phyloP scores from a whole-genome alignment of 225 moss, liverwort and hornwort genomes.

The Pseudisothecium myosuroides region DNA sequence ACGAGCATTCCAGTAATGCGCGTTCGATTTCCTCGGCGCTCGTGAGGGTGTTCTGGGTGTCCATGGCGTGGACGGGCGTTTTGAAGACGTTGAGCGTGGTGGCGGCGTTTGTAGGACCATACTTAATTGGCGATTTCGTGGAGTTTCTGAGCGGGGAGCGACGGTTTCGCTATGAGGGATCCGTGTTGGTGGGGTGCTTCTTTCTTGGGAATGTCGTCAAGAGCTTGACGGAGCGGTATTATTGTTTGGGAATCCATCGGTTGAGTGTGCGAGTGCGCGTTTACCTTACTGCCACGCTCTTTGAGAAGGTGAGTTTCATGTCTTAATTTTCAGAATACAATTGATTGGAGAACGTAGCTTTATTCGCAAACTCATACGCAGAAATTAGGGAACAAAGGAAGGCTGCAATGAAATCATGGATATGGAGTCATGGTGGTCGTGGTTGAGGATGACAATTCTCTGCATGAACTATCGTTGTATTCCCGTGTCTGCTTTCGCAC shows the following conservation, averaged over 20 bases:
- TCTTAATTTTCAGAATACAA: neutral
- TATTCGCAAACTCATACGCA: neutral
- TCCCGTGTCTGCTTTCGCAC: neutral
- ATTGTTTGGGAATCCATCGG: slow-evolving; percentile 10
- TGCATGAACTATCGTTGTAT: neutral
- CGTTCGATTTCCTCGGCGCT: slow-evolving; percentile 2
- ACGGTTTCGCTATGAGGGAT: slow-evolving; percentile 33
- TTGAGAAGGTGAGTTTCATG: slow-evolving; percentile 1
- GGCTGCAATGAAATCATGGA: neutral
- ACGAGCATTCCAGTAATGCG: neutral
- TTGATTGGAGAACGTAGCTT: neutral
- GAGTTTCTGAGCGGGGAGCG: slow-evolving; percentile 25
- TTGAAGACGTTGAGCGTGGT: neutral
- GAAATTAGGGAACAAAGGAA: neutral
- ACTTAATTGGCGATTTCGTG: slow-evolving; percentile 18
- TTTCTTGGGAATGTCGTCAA: slow-evolving; percentile 22
- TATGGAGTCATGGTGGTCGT: neutral
- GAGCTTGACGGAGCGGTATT: slow-evolving; percentile 17
- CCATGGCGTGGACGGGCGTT: neutral
- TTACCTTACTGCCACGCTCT: slow-evolving; percentile 37
- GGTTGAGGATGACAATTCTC: neutral
- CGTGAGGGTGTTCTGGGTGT: neutral
- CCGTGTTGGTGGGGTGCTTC: slow-evolving; percentile 17
- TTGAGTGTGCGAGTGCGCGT: slow-evolving; percentile 17
- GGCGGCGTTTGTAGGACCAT: slow-evolving; percentile 24